Conservation (phyloP, 768 basidiomycete species). For the Candolleomyces eurysporus region DNA sequence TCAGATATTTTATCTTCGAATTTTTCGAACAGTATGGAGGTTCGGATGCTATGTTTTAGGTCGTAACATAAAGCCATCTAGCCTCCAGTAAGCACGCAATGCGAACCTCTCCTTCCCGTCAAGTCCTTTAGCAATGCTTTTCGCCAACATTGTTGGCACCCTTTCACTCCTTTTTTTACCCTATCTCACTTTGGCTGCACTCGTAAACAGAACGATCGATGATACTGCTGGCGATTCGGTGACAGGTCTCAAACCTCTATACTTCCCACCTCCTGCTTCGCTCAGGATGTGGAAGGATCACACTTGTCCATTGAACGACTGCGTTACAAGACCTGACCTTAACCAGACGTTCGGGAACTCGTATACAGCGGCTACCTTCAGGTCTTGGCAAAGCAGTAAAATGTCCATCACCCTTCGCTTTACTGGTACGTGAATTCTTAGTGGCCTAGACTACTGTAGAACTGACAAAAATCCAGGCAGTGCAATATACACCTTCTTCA, state of each 20-base stretch:
- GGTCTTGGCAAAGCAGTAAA: conserved; percentile 14
- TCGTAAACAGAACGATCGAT: conserved; percentile 33
- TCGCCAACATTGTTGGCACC: too few species aligned
- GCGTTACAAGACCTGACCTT: conserved; percentile 19
- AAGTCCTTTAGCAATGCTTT: too few species aligned
- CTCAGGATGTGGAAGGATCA: conserved; percentile 21
- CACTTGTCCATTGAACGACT: conserved; percentile 15
- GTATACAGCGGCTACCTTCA: conserved; percentile 31
- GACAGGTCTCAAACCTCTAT: conserved; percentile 23
- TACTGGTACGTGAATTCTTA: conserved; percentile 14
- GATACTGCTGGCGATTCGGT: conserved; percentile 29
- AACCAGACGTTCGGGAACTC: conserved; percentile 22
- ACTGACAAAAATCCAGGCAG: conserved; percentile 21
- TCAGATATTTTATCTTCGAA: too few species aligned
- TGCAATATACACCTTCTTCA: conserved; percentile 38
- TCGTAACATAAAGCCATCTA: too few species aligned
- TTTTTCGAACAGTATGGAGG: too few species aligned
- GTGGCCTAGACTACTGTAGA: neutral
- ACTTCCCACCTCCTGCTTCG: conserved; percentile 17
- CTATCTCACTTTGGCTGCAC: conserved; percentile 4
- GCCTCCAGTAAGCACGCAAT: too few species aligned
- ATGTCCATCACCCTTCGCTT: conserved; percentile 27
- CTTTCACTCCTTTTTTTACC: neutral
- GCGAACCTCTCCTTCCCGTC: too few species aligned
- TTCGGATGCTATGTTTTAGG: too few species aligned